phyloP scores from a whole-genome alignment of 345 rosid species.

The Syzygium grande region DNA sequence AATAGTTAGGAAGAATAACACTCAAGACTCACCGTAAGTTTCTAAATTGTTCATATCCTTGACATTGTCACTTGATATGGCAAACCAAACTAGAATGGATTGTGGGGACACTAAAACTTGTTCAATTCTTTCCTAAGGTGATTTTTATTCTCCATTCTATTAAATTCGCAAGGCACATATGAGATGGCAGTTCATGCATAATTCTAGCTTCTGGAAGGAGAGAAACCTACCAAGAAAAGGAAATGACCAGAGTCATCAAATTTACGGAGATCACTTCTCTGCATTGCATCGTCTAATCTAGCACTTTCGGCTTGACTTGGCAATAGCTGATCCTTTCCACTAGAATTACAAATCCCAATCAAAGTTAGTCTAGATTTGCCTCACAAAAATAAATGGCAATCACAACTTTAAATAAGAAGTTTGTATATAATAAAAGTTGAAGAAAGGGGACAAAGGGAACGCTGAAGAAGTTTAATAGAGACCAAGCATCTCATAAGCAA shows the following conservation, averaged over 20 bases:
- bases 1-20: not conserved
- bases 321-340: conserved; percentile 73
- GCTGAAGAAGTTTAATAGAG: not conserved
- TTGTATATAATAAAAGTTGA: not conserved
- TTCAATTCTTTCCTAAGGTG: not conserved
- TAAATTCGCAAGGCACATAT: not conserved
- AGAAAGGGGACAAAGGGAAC: not conserved
- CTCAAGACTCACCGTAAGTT: not conserved
- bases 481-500: not conserved
- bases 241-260: conserved; percentile 59
- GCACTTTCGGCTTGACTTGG: conserved; percentile 64
- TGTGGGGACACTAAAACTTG: not conserved
- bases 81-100: not conserved
- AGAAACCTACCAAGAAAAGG: conserved; percentile 57
- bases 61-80: not conserved
- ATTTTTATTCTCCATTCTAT: not conserved
- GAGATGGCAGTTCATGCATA: not conserved
- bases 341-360: conserved; percentile 7
- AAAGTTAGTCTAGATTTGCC: not conserved
- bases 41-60: not conserved
- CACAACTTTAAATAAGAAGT: not conserved
- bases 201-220: not conserved
- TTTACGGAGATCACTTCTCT: conserved; percentile 43
- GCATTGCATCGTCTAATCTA: conserved; percentile 36
- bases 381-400: not conserved